Evolutionary conservation across 768 basidiomycete genomes (phyloP), one percentile per base, ranked within the genome.

Genomic region (Tulasnella sp.): DNA sequence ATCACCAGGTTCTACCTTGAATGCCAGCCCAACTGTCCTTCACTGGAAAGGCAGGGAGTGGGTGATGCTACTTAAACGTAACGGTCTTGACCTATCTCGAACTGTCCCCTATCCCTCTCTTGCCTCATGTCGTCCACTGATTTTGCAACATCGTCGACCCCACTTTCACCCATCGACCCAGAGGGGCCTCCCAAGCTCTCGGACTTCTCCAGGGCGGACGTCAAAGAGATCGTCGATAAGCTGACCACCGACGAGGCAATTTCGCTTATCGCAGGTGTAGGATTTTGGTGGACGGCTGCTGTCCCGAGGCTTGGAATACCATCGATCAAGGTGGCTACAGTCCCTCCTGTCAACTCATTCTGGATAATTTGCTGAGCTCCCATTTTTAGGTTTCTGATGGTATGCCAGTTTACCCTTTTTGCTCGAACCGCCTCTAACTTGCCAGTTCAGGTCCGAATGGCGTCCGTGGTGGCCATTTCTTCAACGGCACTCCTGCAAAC

Each of bases 181-280:
- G 69, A 70, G 37, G 69, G 36, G 40, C 36, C 36, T 6, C 69
- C 72, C 37, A 73, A 73, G 72, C 67, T 76, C 36, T 76, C 75
- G 34, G 67, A 68, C 36, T 76, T 76, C 40, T 38, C 58, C 25
- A 67, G 52, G 25, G 75, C 75, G n/a, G 67, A 89, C 80, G 84
- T 93, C 67, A 84, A 87, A 77, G 85, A 89, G 69, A 83, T 93
- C 74, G 84, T 93, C 74, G 87, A 89, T 25, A 84, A 88, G 75
- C 83, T 93, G 78, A 91, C 91, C 1, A 90, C 87, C 0, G 91
- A 92, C 45, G 93, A 93, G 80, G 89, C 91, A 0, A 92, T 93
- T 79, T 84, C 85, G 69, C 85, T 94, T 39, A 91, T 87, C 11
- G 90, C 90, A 1, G 92, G 92, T n/a, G 90, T 90, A 25, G 92